A percentile compares a stretch with the other conserved stretches of the same genome.
Conservation (phyloP, 2,329 filamentous ascomycete genomes). For the Biscogniauxia marginata region DNA sequence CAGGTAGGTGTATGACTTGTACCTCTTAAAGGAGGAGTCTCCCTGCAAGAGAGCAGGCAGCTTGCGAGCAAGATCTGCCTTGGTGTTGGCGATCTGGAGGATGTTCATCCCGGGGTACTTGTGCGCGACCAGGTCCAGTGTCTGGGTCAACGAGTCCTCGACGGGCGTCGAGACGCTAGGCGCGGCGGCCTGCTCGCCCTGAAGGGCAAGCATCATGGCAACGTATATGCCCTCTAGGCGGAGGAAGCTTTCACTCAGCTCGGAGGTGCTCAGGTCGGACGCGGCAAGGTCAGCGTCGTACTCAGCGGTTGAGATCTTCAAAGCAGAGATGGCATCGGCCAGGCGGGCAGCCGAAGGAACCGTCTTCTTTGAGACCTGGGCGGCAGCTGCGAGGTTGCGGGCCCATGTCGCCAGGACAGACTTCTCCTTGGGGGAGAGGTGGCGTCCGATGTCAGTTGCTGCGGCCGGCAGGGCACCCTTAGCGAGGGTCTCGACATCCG, state of each 20-base stretch:
- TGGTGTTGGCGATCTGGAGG: slow-evolving; percentile 8
- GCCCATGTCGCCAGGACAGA: slow-evolving; percentile 7
- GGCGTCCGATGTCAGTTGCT: slow-evolving; percentile 6
- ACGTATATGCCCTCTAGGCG: slow-evolving; percentile 10
- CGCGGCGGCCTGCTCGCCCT: not conserved
- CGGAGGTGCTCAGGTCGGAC: slow-evolving; percentile 3
- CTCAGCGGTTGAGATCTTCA: slow-evolving; percentile 1
- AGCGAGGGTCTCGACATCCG: slow-evolving; percentile 8
- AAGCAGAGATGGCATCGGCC: not conserved
- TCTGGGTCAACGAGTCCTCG: slow-evolving; percentile 3
- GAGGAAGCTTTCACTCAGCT: slow-evolving; percentile 6
- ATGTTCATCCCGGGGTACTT: slow-evolving; percentile 16
- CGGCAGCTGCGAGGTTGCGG: slow-evolving; percentile 2
- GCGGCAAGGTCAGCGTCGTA: slow-evolving; percentile 6
- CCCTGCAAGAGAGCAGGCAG: slow-evolving; percentile 9
- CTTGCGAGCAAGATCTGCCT: slow-evolving; percentile 7
- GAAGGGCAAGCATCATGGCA: slow-evolving; percentile 9
- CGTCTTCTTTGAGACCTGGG: not conserved
- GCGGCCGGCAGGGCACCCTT: slow-evolving; percentile 7
- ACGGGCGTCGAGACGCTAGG: not conserved
- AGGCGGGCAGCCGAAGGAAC: not conserved
- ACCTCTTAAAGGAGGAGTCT: slow-evolving; percentile 8
- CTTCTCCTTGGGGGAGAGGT: slow-evolving; percentile 8
- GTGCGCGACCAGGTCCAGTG: slow-evolving; percentile 10
- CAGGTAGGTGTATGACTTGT: slow-evolving; percentile 9